Base-by-base conservation (phyloP, 176 grass and related monocot species). In the Oryza australiensis region DNA sequence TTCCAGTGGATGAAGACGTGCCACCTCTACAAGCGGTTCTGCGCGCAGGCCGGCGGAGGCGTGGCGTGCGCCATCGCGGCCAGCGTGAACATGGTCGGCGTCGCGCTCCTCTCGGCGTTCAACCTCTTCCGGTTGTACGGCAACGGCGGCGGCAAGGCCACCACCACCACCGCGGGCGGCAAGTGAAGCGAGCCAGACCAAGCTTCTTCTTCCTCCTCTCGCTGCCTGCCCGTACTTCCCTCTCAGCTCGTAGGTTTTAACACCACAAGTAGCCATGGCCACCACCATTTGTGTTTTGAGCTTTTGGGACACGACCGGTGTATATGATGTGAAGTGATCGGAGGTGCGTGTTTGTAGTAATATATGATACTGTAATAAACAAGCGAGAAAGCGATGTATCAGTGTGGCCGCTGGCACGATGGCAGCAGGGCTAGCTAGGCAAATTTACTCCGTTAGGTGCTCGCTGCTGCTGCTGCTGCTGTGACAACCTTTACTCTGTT, bases 1-100 rank as follows among this genome's bases (percentile, higher is more conserved):
- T 94, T 97, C 79, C 94, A 97, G 69, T 97, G 94, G 94, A 94
- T 94, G 92, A 94, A 92, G 84, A 80, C 92, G 53, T 97, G 94
- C 91, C 73, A 92, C 10, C 70, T 97, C 68, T 97, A 92, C 76
- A 86, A 66, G 73, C 82, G 83, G 51, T 97, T 94, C 90, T 97
- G 94, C 77, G 60, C 82, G 64, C 94, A 84, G 74, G 92, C 80
- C 0, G 94, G 88, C 0, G 90, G 74, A 18, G 92, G 74, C 29
- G 7, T 92, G 49, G 87, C 64, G 5, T 85, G 90, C 82, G 92
- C 94, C 34, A 59, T 90, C 32, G 73, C 75, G 4, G 92, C 70
- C 48, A 85, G 85, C 81, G 34, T 87, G 27, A 80, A 35, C 82
- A 83, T 88, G 77, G 80, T 94, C 15, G 73, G 15, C 12, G 15